Percentiles rank a stretch among this genome's conserved stretches.
Conservation (phyloP, 306 rosid genomes). For the Quercus berberidifolia region DNA sequence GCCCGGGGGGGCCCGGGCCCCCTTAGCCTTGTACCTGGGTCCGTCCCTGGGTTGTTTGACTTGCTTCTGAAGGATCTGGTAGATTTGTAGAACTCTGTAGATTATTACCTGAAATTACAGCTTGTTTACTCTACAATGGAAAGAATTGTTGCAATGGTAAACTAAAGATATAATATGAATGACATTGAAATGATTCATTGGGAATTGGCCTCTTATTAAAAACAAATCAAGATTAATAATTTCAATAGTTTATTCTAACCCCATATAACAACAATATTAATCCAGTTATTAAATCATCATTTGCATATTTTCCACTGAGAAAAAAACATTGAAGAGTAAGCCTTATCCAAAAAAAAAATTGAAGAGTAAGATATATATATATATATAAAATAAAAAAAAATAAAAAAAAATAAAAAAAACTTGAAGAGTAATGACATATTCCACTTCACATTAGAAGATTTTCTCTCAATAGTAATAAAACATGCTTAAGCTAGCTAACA, state of each 20-base stretch:
- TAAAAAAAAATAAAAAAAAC: no score
- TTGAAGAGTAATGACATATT: neutral
- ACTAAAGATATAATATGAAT: neutral
- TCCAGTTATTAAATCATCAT: neutral
- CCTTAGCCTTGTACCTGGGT: no score
- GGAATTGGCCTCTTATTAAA: no score
- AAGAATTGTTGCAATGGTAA: neutral
- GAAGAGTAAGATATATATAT: no score
- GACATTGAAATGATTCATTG: no score
- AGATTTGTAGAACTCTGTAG: no score
- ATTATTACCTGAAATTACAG: constrained; percentile 22
- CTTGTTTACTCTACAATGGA: neutral
- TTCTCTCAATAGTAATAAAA: neutral
- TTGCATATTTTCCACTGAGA: neutral
- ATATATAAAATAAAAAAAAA: no score
- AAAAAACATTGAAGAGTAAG: neutral
- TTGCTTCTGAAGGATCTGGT: constrained; percentile 16
- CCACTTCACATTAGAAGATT: neutral
- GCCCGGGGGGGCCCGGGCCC: no score
- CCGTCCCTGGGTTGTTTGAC: constrained; percentile 8
- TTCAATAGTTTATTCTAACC: no score
- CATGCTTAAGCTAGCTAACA: neutral
- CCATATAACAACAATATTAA: no score
- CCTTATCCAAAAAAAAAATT: no score
- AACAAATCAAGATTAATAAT: no score